Evolutionary conservation across 768 basidiomycete species (phyloP), one percentile per base, ranked within the genome.

Genomic region (Russula lepida): DNA sequence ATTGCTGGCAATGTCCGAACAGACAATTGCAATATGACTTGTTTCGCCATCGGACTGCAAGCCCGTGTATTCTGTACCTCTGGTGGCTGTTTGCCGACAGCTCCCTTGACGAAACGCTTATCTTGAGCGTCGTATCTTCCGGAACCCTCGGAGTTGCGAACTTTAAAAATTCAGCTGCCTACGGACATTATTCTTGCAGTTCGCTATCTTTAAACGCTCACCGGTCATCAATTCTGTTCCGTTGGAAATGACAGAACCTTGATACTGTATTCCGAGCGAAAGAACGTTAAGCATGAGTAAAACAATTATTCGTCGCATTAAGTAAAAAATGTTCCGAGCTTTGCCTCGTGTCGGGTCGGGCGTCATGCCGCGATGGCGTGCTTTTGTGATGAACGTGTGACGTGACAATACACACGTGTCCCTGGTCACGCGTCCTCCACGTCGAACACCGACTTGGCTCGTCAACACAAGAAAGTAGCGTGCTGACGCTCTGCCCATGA

Each of bases 41-140:
- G 28, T 49, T 61, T 43, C 49, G 46, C 30, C 23, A 37, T 37
- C 35, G 35, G 35, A 37, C 4, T 37, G 15, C 27, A 51, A n/a
- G 35, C 27, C 43, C 23, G 33, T 49, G 23, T 41, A 12, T 23
- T 11, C 43, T 11, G 50, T 30, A 39, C 44, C 6, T 27, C 37
- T 28, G 4, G n/a, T 30, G 39, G 41, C n/a, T 39, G 27, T 23
- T 23, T 48, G 35, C 35, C 52, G 35, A 17, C 23, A 23, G 35
- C 8, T n/a, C n/a, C n/a, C 19, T 9, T 56, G 50, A 51, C 21
- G 35, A 44, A 41, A 54, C 33, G 44, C 50, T 62, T 62, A 62
- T 62, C 60, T 62, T 13, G 43, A 61, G 44, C 35, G 58, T 49
- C 56, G 23, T 35, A 25, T 37, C 37, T 44, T 54, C 62, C 52